A percentile compares a stretch with the other conserved stretches of the same genome.
These are phyloP conservation scores for Cavenderia fasciculata DNA, from an alignment of 78 protist genomes.

Conservation along the genomic window DNA sequence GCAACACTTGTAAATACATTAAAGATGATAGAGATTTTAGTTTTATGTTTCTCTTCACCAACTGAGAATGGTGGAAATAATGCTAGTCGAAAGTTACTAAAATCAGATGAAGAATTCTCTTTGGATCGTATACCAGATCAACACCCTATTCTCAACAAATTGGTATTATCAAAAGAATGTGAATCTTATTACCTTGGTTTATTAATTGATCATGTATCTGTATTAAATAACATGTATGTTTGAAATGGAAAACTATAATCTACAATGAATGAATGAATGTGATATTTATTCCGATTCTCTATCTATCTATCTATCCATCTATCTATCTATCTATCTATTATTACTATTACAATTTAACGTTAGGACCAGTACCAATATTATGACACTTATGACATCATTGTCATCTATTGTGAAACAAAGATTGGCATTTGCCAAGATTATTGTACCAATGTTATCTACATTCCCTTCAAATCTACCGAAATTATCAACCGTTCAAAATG, in stretches of 20 bases:
- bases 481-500: constrained; percentile 23
- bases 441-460: neutral
- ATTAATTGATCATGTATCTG: constrained; percentile 15
- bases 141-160: constrained; percentile 4
- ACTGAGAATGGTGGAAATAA: constrained; percentile 12
- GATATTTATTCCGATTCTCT: neutral
- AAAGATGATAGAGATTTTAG: constrained; percentile 36
- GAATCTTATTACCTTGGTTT: neutral
- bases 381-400: constrained; percentile 35
- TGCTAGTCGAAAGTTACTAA: neutral
- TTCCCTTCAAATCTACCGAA: constrained; percentile 26
- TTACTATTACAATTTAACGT: neutral
- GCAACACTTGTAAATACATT: constrained; percentile 6
- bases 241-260: neutral
- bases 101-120: constrained; percentile 52
- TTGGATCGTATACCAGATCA: constrained; percentile 36
- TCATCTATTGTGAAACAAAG: constrained; percentile 20
- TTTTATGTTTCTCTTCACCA: constrained; percentile 36
- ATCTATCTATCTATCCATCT: neutral
- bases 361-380: constrained; percentile 73
- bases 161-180: constrained; percentile 12
- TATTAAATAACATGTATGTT: constrained; percentile 33
- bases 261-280: neutral
- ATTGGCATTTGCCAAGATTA: constrained; percentile 1
- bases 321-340: neutral